Percentiles rank a stretch among this genome's conserved stretches.
These are phyloP conservation scores for Aspergillus ellipticus DNA, from an alignment of 495 filamentous ascomycete species.

Conservation along the genomic window DNA sequence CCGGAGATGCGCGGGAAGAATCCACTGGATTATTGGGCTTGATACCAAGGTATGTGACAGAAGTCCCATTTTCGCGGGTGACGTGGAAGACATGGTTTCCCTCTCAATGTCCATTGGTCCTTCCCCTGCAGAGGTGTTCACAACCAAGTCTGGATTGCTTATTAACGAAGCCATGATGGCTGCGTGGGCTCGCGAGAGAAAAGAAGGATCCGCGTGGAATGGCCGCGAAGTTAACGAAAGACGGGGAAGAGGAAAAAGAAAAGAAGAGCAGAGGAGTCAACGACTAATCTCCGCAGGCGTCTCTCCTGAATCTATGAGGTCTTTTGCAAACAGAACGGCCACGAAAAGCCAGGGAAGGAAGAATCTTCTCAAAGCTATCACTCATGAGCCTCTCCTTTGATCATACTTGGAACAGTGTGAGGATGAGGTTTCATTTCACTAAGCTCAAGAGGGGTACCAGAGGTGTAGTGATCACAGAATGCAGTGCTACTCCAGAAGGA, in stretches of 20 bases:
- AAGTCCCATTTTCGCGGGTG: conserved; percentile 47
- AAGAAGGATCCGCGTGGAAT: background rate
- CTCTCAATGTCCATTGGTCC: conserved; percentile 17
- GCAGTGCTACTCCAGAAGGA: background rate
- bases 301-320: background rate
- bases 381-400: background rate
- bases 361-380: background rate
- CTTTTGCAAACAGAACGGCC: background rate
- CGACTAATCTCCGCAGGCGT: background rate
- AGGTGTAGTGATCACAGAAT: background rate
- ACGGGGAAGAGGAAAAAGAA: background rate
- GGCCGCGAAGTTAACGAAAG: background rate
- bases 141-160: background rate
- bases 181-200: background rate
- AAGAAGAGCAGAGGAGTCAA: background rate
- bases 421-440: background rate
- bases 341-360: background rate
- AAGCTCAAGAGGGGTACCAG: background rate
- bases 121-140: background rate
- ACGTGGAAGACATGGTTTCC: background rate
- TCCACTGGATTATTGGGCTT: conserved; percentile 71
- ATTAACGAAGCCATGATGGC: conserved; percentile 11
- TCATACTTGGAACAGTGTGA: background rate
- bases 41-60: conserved; percentile 72
- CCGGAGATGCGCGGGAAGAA: conserved; percentile 75